A percentile compares a stretch with the other conserved stretches of the same genome.
Evolutionary conservation across 345 rosid species (phyloP).

Genomic region (Microcos paniculata): DNA sequence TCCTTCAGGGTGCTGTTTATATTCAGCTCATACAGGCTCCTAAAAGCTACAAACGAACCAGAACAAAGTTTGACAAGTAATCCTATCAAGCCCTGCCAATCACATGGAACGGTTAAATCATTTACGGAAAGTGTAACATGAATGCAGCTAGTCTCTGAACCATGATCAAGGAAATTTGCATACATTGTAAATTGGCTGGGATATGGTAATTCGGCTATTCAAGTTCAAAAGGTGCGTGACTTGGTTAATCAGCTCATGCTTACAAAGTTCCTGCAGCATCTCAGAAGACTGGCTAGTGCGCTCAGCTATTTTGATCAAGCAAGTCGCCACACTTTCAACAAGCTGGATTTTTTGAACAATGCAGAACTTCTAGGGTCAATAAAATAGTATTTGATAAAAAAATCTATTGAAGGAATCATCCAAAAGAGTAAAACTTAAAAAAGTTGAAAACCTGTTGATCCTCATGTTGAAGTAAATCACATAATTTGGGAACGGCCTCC

Average conservation of each 20-base stretch:
- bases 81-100: conserved; percentile 79
- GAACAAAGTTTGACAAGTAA: conserved; percentile 74
- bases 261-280: conserved; percentile 75
- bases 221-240: conserved; percentile 59
- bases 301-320: conserved; percentile 81
- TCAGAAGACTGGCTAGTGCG: conserved; percentile 60
- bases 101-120: conserved; percentile 19
- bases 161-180: conserved; percentile 20
- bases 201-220: conserved; percentile 73
- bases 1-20: conserved; percentile 75
- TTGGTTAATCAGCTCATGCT: conserved; percentile 69
- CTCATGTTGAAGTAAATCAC: conserved; percentile 88
- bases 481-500: conserved; percentile 86
- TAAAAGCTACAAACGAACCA: conserved; percentile 76
- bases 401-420: conserved; percentile 2
- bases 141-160: not conserved
- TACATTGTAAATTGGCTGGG: conserved; percentile 80
- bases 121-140: conserved; percentile 1
- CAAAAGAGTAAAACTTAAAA: conserved; percentile 17
- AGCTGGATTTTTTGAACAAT: conserved; percentile 48
- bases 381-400: not conserved
- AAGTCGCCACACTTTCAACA: conserved; percentile 80
- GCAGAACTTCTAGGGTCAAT: conserved; percentile 13
- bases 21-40: conserved; percentile 70
- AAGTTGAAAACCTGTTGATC: conserved; percentile 62